Evolutionary conservation across 371 early-diverging fungal species (phyloP).

Genomic region (Mortierella sp.): DNA sequence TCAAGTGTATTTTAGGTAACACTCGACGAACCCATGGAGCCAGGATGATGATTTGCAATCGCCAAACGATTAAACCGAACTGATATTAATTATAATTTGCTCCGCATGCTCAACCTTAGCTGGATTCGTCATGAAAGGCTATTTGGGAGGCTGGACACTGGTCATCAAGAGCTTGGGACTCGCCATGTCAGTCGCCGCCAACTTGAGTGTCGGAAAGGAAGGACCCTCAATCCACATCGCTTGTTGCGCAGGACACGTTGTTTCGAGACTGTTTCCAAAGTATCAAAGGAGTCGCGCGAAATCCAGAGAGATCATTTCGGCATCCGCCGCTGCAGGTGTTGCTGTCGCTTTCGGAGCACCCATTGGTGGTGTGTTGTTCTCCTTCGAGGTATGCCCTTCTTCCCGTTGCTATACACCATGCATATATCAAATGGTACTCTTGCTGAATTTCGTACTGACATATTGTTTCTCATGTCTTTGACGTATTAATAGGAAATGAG

Average conservation of each 20-base stretch:
- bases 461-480: too few species aligned
- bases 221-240: conserved; percentile 97
- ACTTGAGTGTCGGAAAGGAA: conserved; percentile 92
- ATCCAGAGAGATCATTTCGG: conserved; percentile 89
- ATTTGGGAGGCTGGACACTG: conserved; percentile 89
- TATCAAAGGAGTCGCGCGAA: conserved; percentile 89
- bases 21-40: not conserved
- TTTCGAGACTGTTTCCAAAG: conserved; percentile 84
- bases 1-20: conserved; percentile 91
- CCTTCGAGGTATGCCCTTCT: conserved; percentile 64
- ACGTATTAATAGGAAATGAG: conserved; percentile 81
- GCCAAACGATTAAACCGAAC: not conserved
- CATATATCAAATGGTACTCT: not conserved
- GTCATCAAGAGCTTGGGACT: conserved; percentile 91
- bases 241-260: conserved; percentile 91
- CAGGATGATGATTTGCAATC: not conserved
- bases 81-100: not conserved
- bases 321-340: conserved; percentile 92
- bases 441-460: not conserved
- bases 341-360: conserved; percentile 96
- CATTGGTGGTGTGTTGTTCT: conserved; percentile 94
- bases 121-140: conserved; percentile 94
- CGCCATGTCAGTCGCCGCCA: conserved; percentile 86
- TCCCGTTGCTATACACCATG: not conserved
- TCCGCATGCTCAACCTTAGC: conserved; percentile 58